These are phyloP conservation scores for Epichloe baconii DNA, from an alignment of 2,329 filamentous ascomycete genomes.

Conservation along the genomic window DNA sequence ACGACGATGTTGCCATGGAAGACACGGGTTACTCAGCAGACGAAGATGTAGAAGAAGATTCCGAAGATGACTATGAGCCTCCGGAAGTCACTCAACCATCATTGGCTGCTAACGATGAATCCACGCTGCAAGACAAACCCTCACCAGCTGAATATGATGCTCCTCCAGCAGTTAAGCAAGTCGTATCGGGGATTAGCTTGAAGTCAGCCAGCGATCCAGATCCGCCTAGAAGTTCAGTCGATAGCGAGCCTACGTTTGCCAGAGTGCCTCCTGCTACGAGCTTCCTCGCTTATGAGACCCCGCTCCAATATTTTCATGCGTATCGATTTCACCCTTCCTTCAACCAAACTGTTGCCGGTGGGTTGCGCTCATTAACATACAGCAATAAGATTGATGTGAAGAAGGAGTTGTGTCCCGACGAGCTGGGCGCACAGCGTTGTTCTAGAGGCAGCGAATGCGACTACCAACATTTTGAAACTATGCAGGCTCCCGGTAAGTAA, in stretches of 20 bases:
- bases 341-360: conserved; percentile 53
- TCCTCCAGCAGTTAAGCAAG: not conserved
- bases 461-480: conserved; percentile 58
- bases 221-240: not conserved
- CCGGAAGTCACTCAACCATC: conserved; percentile 23
- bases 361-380: conserved; percentile 82
- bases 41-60: conserved; percentile 20
- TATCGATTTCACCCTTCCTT: conserved; percentile 84
- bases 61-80: conserved; percentile 41
- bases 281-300: conserved; percentile 61
- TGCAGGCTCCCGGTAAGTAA: conserved; percentile 26
- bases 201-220: not conserved
- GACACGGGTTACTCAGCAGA: conserved; percentile 24
- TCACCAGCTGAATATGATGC: not conserved
- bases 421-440: conserved; percentile 58
- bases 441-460: conserved; percentile 57
- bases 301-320: conserved; percentile 68
- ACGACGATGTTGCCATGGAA: conserved; percentile 9
- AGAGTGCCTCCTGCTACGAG: conserved; percentile 7
- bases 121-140: conserved; percentile 4
- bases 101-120: not conserved
- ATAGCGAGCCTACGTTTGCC: conserved; percentile 12
- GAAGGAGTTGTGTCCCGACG: conserved; percentile 62
- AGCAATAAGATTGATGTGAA: conserved; percentile 77
- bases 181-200: not conserved